Evolutionary conservation across 345 rosid genomes (phyloP), one percentile per base, ranked within the genome.

Genomic region (Populus nigra): DNA sequence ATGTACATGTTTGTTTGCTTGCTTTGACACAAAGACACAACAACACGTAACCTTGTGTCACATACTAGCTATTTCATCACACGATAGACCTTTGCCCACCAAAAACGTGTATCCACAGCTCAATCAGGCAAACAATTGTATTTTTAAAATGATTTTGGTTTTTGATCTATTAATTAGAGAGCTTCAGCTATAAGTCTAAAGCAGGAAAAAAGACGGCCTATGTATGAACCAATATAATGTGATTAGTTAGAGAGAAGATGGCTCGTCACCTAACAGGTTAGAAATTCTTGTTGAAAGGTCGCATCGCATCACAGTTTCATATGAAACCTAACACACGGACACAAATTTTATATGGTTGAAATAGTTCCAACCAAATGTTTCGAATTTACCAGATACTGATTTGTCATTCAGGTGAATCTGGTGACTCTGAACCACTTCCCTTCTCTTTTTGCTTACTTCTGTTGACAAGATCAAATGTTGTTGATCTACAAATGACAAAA

Each of bases 391-490:
- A 41, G 38, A 31, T 8, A 27, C 17, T 7, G 17, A 55, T 73
- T 45, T 74, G 63, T 59, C 45, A 63, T 36, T 78, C 74, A 59
- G 76, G 75, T 74, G 55, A 66, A 29, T 76, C 71, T 49, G 70
- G 68, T 78, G 77, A 67, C 74, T 65, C 23, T 74, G 35, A 65
- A 71, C 75, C 31, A 23, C 61, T 78, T 43, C 25, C 20, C 22
- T 61, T 22, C 68, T 76, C 11, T 25, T 33, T 43, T 71, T 22
- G 61, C 57, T 10, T 39, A 35, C 7, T 3, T 36, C 16, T 12
- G 31, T 53, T 75, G 71, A 50, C 66, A 49, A 23, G 8, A 50
- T 33, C 53, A 67, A 49, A 25, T 18, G 22, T 38, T n/a, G 15
- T 77, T 71, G 50, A 31, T 41, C 71, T n/a, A 11, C 41, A 71